Evolutionary conservation across 2,329 filamentous ascomycete genomes (phyloP).

Genomic region (Phialophora verrucosa): DNA sequence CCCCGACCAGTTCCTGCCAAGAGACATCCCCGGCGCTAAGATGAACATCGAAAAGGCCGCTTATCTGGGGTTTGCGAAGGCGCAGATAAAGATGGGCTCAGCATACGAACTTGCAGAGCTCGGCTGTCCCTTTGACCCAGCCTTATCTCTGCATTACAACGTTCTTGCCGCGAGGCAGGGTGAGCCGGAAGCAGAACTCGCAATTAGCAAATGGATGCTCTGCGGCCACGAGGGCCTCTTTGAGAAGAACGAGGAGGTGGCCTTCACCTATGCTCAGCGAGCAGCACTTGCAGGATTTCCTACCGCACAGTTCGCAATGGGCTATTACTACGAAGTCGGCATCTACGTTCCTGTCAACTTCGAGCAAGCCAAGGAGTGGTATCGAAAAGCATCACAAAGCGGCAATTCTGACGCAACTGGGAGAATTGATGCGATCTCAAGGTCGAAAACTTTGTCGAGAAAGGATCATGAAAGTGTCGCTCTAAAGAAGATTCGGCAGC

Average conservation of each 20-base stretch:
- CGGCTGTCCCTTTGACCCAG: constrained; percentile 92
- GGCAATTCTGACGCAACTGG: constrained; percentile 87
- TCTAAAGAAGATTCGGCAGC: constrained; percentile 82
- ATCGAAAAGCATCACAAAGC: constrained; percentile 83
- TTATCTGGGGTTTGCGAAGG: constrained; percentile 93
- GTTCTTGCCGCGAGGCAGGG: constrained; percentile 89
- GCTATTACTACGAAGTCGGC: constrained; percentile 96
- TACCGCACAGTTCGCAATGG: constrained; percentile 94
- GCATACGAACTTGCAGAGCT: constrained; percentile 94
- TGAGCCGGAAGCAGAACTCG: constrained; percentile 90
- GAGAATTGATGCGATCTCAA: constrained; percentile 81
- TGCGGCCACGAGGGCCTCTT: constrained; percentile 93
- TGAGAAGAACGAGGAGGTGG: constrained; percentile 92
- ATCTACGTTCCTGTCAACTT: constrained; percentile 87
- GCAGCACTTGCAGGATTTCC: constrained; percentile 81
- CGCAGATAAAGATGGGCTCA: constrained; percentile 95
- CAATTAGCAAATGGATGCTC: constrained; percentile 97
- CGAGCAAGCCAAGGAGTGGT: constrained; percentile 84
- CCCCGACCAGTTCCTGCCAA: constrained; percentile 72
- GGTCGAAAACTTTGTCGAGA: constrained; percentile 83
- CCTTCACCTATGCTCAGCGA: constrained; percentile 86
- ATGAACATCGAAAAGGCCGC: constrained; percentile 96
- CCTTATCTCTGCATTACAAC: constrained; percentile 93
- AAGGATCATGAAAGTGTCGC: constrained; percentile 92
- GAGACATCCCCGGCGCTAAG: constrained; percentile 74